phyloP scores from a whole-genome alignment of 768 basidiomycete genomes.

The Suillus decipiens region DNA sequence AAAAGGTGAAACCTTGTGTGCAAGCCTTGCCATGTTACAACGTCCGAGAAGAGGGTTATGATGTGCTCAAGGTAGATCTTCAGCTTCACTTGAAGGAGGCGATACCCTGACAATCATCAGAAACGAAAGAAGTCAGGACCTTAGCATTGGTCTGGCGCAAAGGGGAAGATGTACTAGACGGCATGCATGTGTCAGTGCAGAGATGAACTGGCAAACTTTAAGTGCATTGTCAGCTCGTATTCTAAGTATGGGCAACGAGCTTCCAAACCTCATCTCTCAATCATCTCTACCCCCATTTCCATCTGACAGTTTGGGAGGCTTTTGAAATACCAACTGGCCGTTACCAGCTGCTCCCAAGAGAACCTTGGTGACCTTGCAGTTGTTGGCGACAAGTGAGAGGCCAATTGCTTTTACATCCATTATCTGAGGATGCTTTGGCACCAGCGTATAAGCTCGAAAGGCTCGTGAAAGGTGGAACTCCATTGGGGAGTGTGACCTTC shows the following conservation, averaged over 20 bases:
- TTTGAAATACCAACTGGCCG: conserved; percentile 56
- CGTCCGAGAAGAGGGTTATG: conserved; percentile 70
- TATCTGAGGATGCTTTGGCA: conserved; percentile 35
- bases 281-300: conserved; percentile 38
- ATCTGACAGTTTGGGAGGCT: conserved; percentile 59
- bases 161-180: conserved; percentile 51
- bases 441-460: conserved; percentile 58
- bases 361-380: conserved; percentile 81
- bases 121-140: conserved; percentile 49
- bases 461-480: conserved; percentile 89
- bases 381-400: conserved; percentile 64
- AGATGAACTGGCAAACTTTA: conserved; percentile 49
- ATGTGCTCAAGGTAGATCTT: conserved; percentile 65
- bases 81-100: conserved; percentile 53
- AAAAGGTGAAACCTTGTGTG: conserved; percentile 42
- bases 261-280: no score
- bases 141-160: conserved; percentile 74
- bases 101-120: no score
- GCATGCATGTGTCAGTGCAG: neutral
- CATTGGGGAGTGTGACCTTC: conserved; percentile 84
- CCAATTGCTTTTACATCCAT: conserved; percentile 1
- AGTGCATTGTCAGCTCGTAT: conserved; percentile 69
- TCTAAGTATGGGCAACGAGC: conserved; percentile 85
- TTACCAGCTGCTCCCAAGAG: conserved; percentile 71
- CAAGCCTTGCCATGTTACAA: conserved; percentile 61